phyloP scores from a whole-genome alignment of 352 stramenopile species.

The Elongisporangium prolatum region DNA sequence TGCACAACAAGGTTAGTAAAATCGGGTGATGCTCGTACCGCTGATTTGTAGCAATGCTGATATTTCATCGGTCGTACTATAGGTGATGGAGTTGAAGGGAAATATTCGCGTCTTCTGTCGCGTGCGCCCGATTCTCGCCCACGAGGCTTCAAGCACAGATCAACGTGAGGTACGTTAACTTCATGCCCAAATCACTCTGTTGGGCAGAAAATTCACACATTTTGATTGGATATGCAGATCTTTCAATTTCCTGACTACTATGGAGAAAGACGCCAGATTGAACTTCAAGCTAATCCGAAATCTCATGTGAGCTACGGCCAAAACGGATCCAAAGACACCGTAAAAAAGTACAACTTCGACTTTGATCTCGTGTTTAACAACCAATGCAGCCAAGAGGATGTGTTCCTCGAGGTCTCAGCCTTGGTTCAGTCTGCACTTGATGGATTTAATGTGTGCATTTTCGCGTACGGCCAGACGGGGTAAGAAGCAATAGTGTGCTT shows the following conservation, averaged over 20 bases:
- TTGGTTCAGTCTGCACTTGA: conserved; percentile 94
- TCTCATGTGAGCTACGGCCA: conserved; percentile 75
- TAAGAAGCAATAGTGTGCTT: conserved; percentile 12
- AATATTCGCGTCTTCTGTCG: conserved; percentile 97
- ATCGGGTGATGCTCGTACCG: neutral
- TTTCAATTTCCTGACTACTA: conserved; percentile 73
- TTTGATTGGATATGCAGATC: conserved; percentile 26
- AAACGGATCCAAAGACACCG: conserved; percentile 33
- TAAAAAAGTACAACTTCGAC: conserved; percentile 92
- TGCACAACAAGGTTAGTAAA: conserved; percentile 86
- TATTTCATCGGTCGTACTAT: conserved; percentile 1
- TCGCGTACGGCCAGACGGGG: conserved; percentile 90
- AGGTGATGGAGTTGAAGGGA: conserved; percentile 95
- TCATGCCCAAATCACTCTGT: neutral
- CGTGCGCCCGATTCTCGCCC: conserved; percentile 83
- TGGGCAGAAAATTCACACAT: neutral
- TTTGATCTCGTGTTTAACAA: conserved; percentile 98
- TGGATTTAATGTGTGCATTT: conserved; percentile 95
- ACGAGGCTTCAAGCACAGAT: conserved; percentile 33
- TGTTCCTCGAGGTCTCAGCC: conserved; percentile 96
- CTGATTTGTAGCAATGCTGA: conserved; percentile 1
- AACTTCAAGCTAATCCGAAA: conserved; percentile 56
- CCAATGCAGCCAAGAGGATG: conserved; percentile 89
- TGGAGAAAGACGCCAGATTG: conserved; percentile 63
- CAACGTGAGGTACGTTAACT: neutral